A percentile compares a stretch with the other conserved stretches of the same genome.
Evolutionary conservation across 2,329 filamentous ascomycete genomes (phyloP).

Genomic region (Nemania bipapillata): DNA sequence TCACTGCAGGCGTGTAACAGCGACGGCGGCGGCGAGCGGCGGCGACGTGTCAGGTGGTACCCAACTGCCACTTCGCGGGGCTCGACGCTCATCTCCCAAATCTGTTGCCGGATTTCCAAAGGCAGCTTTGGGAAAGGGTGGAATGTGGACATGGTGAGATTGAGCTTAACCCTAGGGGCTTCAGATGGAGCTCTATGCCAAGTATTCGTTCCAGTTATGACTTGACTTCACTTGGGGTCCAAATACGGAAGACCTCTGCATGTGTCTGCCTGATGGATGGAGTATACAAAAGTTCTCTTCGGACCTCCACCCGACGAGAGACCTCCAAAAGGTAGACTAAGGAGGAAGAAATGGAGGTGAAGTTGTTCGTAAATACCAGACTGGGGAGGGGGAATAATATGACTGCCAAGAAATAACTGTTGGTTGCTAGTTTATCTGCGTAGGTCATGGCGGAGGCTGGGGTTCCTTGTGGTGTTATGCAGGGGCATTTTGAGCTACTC

Average conservation of each 20-base stretch:
- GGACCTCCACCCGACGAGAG: neutral
- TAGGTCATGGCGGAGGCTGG: too few species aligned
- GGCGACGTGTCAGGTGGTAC: neutral
- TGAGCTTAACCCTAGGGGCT: too few species aligned
- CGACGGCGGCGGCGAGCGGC: neutral
- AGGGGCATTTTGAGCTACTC: too few species aligned
- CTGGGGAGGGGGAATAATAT: neutral
- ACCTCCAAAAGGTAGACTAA: neutral
- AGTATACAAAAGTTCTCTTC: neutral
- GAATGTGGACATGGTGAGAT: conserved; percentile 5
- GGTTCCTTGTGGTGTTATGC: too few species aligned
- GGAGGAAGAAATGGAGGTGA: neutral
- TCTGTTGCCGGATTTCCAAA: neutral
- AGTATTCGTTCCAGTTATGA: too few species aligned
- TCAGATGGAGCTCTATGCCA: too few species aligned
- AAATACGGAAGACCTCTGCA: too few species aligned
- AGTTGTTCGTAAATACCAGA: neutral
- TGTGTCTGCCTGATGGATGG: neutral
- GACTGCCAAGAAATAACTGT: neutral
- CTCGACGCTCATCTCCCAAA: conserved; percentile 1
- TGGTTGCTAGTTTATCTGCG: too few species aligned
- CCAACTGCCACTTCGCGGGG: neutral
- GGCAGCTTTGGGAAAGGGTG: neutral
- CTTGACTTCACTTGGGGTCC: too few species aligned
- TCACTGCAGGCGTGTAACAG: neutral